Evolutionary conservation across 352 stramenopile genomes (phyloP), one percentile per base, ranked within the genome.

Genomic region (Phytophthora litchii): DNA sequence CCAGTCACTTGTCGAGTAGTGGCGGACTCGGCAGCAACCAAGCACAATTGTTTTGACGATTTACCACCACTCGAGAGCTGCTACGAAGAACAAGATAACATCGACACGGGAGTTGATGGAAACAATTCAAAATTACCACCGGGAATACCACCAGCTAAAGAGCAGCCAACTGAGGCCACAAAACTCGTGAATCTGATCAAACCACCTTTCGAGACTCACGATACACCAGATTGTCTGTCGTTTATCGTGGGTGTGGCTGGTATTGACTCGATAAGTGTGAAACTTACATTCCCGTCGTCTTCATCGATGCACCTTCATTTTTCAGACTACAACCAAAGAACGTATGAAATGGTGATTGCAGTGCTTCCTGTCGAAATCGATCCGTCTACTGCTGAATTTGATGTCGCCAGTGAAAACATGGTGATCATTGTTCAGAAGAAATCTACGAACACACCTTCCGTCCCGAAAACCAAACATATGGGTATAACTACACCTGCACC

Each of bases 381-480:
- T 38, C 13, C 54, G 7, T 56, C 52, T 6, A 63, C 34, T 4
- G 67, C 64, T 1, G 71, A 89, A 19, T 59, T 76, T 36, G 55
- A 91, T 36, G 80, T 88, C 17, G 83, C 83, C 11, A 89, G 51
- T 21, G 80, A 92, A 43, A 92, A 92, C 53, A 72, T 91, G 66
- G 80, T 73, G n/a, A 36, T 92, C 34, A 77, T 92, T 27, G 48
- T 90, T 17, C 72, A 81, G 40, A 85, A 86, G 48, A 48, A 70
- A 57, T 9, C 9, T 10, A 9, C 52, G 11, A 3, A 34, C 1
- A 1, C 8, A 41, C 21, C 20, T 14, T 23, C 34, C 12, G 11
- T 25, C 12, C 38, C 16, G 25, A 8, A 9, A 27, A 21, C 32
- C 1, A 14, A 20, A 19, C 5, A 48, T 49, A 17, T 46, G 34